Conservation (phyloP, 2,329 filamentous ascomycete genomes). For the Pyrenophora graminea region DNA sequence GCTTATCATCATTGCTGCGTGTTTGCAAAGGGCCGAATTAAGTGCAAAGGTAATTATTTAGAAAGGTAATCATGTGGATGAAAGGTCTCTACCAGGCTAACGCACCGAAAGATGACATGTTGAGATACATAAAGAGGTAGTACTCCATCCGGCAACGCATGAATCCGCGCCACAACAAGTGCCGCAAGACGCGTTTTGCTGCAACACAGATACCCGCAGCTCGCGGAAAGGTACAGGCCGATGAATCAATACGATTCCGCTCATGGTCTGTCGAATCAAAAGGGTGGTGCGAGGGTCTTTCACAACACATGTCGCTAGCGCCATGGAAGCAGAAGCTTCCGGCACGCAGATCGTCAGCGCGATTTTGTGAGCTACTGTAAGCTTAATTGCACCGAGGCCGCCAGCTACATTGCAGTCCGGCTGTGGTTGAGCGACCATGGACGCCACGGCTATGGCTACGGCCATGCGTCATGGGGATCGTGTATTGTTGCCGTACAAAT, state of each 20-base stretch:
- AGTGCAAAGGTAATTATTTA: neutral
- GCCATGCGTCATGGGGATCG: conserved; percentile 12
- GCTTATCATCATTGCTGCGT: conserved; percentile 25
- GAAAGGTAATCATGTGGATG: conserved; percentile 6
- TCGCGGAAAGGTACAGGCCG: conserved; percentile 11
- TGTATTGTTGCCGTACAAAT: conserved; percentile 34
- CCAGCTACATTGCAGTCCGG: conserved; percentile 13
- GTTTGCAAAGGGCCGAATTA: conserved; percentile 1
- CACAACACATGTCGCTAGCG: conserved; percentile 18
- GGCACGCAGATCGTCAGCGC: conserved; percentile 18
- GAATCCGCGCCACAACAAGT: conserved; percentile 30
- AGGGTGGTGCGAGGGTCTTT: conserved; percentile 9
- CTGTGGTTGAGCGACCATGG: conserved; percentile 7
- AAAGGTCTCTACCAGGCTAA: conserved; percentile 3
- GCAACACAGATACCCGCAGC: conserved; percentile 19
- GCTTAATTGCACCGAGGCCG: conserved; percentile 14
- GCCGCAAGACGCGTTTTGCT: conserved; percentile 15
- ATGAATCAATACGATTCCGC: conserved; percentile 16
- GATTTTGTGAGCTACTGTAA: neutral
- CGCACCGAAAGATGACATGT: neutral
- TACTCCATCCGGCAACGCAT: conserved; percentile 21
- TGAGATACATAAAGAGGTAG: conserved; percentile 17
- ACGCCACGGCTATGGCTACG: neutral
- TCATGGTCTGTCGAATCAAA: conserved; percentile 1
- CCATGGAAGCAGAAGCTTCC: conserved; percentile 23